phyloP scores from a whole-genome alignment of 495 filamentous ascomycete species.

The Aspergillus sclerotiicarbonarius region DNA sequence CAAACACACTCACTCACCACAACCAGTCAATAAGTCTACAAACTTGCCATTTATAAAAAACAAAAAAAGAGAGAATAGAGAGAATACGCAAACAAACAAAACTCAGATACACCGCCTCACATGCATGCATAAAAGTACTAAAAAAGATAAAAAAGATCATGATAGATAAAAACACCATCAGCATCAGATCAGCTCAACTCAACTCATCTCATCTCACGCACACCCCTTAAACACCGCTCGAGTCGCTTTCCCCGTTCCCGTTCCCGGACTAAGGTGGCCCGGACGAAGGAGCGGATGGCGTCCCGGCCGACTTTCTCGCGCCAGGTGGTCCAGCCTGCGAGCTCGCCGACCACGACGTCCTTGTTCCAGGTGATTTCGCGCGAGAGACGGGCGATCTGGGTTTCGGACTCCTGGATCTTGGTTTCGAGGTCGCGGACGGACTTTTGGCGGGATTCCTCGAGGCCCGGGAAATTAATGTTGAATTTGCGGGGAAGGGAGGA shows the following conservation, averaged over 20 bases:
- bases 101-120: background rate
- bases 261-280: constrained; percentile 74
- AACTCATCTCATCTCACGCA: constrained; percentile 30
- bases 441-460: constrained; percentile 85
- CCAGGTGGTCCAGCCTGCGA: constrained; percentile 92
- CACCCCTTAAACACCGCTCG: constrained; percentile 55
- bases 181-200: constrained; percentile 16
- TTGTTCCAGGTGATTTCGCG: constrained; percentile 88
- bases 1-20: background rate
- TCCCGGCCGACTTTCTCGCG: constrained; percentile 72
- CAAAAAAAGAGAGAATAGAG: background rate
- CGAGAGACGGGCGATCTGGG: constrained; percentile 64
- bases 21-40: constrained; percentile 7
- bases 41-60: constrained; percentile 5
- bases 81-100: background rate
- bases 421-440: constrained; percentile 76
- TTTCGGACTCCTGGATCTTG: constrained; percentile 61
- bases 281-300: constrained; percentile 72
- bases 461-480: constrained; percentile 51
- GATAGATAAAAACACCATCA: constrained; percentile 2
- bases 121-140: background rate
- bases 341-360: constrained; percentile 83
- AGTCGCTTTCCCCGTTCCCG: constrained; percentile 76
- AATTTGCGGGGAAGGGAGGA: constrained; percentile 49
- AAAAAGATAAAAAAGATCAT: constrained; percentile 8